Percentiles rank a stretch among this genome's conserved stretches.
phyloP scores from a whole-genome alignment of 2,329 filamentous ascomycete species.

The Shiraia sp. region DNA sequence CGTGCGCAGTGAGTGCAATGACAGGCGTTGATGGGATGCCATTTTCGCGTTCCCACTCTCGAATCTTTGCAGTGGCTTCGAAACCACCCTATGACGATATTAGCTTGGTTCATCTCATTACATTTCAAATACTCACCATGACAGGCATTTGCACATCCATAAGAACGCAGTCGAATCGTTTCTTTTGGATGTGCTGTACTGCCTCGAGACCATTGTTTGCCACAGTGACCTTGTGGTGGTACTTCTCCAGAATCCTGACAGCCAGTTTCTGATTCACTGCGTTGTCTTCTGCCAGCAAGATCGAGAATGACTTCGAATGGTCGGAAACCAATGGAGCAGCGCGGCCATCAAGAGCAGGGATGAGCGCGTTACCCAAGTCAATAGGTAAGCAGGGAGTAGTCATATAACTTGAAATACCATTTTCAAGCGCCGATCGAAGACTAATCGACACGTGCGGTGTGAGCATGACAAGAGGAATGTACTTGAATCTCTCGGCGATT shows the following conservation, averaged over 20 bases:
- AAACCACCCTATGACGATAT: conserved; percentile 75
- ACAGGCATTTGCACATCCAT: conserved; percentile 99
- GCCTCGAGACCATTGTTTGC: conserved; percentile 95
- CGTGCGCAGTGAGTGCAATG: conserved; percentile 94
- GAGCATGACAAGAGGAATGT: conserved; percentile 90
- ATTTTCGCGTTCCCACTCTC: conserved; percentile 86
- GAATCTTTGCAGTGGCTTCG: conserved; percentile 94
- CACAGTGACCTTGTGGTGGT: conserved; percentile 89
- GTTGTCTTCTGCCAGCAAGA: conserved; percentile 94
- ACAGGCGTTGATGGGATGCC: conserved; percentile 86
- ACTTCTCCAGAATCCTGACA: conserved; percentile 96
- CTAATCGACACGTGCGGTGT: conserved; percentile 88
- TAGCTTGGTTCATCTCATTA: conserved; percentile 29
- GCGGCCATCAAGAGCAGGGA: conserved; percentile 90
- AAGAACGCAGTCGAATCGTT: conserved; percentile 92
- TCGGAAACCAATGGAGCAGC: conserved; percentile 90
- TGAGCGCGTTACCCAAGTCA: conserved; percentile 93
- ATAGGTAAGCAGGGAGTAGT: conserved; percentile 93
- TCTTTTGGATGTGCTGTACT: conserved; percentile 87
- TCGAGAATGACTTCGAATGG: conserved; percentile 93
- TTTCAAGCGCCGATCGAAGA: conserved; percentile 88
- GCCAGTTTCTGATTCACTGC: conserved; percentile 94
- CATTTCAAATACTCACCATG: conserved; percentile 67
- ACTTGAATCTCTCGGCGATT: conserved; percentile 93
- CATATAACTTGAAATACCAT: conserved; percentile 99